Evolutionary conservation across 495 filamentous ascomycete genomes (phyloP).

Genomic region (Amorphotheca resinae): DNA sequence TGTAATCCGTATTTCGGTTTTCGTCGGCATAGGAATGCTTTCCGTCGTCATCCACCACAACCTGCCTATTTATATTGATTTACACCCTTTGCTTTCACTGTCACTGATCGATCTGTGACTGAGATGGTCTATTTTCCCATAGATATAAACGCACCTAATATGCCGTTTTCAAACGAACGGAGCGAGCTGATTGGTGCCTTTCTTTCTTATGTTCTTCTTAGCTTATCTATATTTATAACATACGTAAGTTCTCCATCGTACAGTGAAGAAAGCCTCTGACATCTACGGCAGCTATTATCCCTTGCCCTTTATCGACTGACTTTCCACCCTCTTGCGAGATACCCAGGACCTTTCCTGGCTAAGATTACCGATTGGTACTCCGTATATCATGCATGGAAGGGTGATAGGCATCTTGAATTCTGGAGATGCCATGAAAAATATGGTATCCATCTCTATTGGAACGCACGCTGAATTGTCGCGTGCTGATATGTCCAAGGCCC

Average conservation of each 20-base stretch:
- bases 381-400: slow-evolving; percentile 43
- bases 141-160: no score
- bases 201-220: background rate
- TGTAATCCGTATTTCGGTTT: no score
- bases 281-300: slow-evolving; percentile 3
- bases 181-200: no score
- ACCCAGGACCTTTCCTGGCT: slow-evolving; percentile 49
- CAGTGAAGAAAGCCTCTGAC: background rate
- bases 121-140: no score
- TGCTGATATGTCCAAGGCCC: slow-evolving; percentile 23
- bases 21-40: no score
- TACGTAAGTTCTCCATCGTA: background rate
- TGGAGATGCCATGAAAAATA: slow-evolving; percentile 45
- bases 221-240: background rate
- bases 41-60: no score
- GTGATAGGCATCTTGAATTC: slow-evolving; percentile 49
- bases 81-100: no score
- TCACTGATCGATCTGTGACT: no score
- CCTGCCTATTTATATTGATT: no score
- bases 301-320: slow-evolving; percentile 36
- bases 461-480: background rate
- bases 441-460: slow-evolving; percentile 22
- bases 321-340: slow-evolving; percentile 54
- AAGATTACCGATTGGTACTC: slow-evolving; percentile 43
- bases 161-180: no score